Evolutionary conservation across 495 filamentous ascomycete species (phyloP).

Genomic region (Talaromyces thailandensis): DNA sequence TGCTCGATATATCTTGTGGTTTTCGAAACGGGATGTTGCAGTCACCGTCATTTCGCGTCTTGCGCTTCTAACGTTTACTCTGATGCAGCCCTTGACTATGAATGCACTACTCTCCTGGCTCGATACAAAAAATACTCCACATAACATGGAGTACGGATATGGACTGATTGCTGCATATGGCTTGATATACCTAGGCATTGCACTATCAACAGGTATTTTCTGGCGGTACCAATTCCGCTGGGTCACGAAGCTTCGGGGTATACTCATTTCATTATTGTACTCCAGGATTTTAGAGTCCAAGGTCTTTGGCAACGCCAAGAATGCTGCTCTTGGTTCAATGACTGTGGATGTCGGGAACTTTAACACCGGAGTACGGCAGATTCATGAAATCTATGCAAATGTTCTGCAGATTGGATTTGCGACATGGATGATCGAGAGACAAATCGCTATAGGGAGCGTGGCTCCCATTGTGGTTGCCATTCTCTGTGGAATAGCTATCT

Average conservation of each 20-base stretch:
- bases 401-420: conserved; percentile 49
- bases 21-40: not conserved
- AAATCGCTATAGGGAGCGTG: conserved; percentile 42
- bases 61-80: not conserved
- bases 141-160: conserved; percentile 32
- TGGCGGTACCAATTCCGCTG: not conserved
- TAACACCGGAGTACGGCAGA: conserved; percentile 30
- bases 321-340: conserved; percentile 52
- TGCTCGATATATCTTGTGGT: not conserved
- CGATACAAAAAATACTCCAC: not conserved
- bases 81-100: not conserved
- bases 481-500: not conserved
- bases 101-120: not conserved
- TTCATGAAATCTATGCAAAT: conserved; percentile 54
- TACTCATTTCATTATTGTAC: conserved; percentile 49
- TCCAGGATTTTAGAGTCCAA: conserved; percentile 6
- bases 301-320: conserved; percentile 14
- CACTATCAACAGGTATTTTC: conserved; percentile 20
- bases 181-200: conserved; percentile 53
- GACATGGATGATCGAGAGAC: conserved; percentile 44
- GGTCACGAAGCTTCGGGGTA: conserved; percentile 50
- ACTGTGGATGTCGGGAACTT: conserved; percentile 53
- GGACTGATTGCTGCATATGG: conserved; percentile 55
- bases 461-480: conserved; percentile 44
- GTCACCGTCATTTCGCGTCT: not conserved